Evolutionary conservation across 2,329 filamentous ascomycete species (phyloP).

Genomic region (Epichloe amarillans): DNA sequence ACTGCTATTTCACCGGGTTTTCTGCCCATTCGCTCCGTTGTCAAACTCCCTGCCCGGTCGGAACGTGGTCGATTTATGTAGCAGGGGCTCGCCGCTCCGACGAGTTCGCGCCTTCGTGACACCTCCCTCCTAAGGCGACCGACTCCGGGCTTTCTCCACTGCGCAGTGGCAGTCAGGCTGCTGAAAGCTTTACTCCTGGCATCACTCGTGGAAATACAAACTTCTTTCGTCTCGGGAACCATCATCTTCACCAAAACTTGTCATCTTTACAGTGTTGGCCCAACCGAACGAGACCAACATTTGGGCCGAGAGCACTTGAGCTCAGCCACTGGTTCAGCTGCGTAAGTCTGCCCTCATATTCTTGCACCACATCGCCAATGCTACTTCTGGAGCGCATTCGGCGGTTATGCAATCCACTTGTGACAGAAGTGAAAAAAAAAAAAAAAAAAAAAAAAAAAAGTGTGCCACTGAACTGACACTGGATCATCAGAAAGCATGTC

Average conservation of each 20-base stretch:
- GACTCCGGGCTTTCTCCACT: background rate
- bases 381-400: background rate
- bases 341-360: background rate
- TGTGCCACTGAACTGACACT: conserved; percentile 4
- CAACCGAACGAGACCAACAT: background rate
- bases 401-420: too few relatives aligned
- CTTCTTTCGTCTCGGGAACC: background rate
- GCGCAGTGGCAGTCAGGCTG: background rate
- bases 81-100: background rate
- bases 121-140: conserved; percentile 1
- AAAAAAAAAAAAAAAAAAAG: too few relatives aligned
- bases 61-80: background rate
- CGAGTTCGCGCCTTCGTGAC: conserved; percentile 1
- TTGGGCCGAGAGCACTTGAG: background rate
- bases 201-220: background rate
- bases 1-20: background rate
- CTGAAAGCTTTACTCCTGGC: background rate
- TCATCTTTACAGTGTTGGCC: background rate
- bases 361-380: background rate
- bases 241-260: background rate
- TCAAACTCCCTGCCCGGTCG: background rate
- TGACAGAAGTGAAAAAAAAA: background rate
- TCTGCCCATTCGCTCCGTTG: background rate
- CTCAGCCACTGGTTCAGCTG: background rate
- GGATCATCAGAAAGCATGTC: conserved; percentile 35